phyloP scores from a whole-genome alignment of 139 green algal genomes.

The Astrephomene gubernaculifera region DNA sequence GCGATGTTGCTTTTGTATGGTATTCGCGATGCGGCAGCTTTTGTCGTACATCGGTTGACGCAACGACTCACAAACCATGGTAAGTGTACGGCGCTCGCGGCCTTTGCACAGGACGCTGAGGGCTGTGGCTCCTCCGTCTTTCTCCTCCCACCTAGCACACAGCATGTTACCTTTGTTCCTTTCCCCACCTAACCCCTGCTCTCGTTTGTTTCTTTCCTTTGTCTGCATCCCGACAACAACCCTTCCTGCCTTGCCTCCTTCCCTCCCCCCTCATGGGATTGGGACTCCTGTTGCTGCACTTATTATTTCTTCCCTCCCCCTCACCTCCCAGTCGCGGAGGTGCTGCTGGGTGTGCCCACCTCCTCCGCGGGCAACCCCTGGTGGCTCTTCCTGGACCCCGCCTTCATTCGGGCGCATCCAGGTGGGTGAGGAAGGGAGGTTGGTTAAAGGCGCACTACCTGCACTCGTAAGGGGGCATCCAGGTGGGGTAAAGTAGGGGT shows the following conservation, averaged over 20 bases:
- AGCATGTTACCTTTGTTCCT: neutral
- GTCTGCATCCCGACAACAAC: too few relatives aligned
- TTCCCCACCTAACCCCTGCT: neutral
- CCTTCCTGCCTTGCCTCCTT: too few relatives aligned
- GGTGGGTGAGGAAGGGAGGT: conserved; percentile 32
- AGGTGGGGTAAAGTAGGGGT: too few relatives aligned
- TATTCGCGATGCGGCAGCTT: conserved; percentile 52
- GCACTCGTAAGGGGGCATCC: too few relatives aligned
- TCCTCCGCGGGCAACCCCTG: conserved; percentile 61
- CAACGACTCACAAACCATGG: conserved; percentile 65
- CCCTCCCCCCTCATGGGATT: too few relatives aligned
- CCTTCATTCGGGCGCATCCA: conserved; percentile 58
- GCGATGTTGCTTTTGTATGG: conserved; percentile 53
- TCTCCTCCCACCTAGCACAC: too few relatives aligned
- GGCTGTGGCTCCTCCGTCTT: too few relatives aligned
- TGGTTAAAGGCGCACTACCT: neutral
- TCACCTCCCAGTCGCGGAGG: conserved; percentile 46
- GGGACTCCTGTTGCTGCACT: too few relatives aligned
- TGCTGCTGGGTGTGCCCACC: conserved; percentile 42
- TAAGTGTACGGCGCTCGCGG: neutral
- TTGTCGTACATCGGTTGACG: conserved; percentile 60
- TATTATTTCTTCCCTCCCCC: too few relatives aligned
- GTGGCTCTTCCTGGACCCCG: conserved; percentile 64
- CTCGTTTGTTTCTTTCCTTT: neutral
- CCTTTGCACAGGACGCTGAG: neutral